These are phyloP conservation scores for Starmera quercuum DNA, from an alignment of 805 yeast species.

Conservation along the genomic window DNA sequence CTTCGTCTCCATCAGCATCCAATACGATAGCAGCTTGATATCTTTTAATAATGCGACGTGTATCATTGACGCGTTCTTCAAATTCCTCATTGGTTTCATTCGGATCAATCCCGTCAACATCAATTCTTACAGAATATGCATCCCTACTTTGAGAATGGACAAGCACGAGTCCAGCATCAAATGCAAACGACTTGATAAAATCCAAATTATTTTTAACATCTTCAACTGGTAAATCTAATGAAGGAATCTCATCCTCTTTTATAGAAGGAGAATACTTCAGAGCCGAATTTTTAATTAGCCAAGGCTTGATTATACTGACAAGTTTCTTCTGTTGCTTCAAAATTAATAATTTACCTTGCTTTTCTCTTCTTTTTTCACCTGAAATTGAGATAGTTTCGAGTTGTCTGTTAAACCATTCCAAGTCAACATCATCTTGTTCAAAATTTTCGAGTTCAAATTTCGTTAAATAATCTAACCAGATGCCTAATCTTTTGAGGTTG, in stretches of 20 bases:
- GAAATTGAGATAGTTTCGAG: constrained; percentile 69
- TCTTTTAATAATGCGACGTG: constrained; percentile 49
- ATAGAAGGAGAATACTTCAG: constrained; percentile 19
- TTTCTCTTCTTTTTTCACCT: constrained; percentile 63
- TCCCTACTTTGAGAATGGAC: constrained; percentile 54
- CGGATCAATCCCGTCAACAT: constrained; percentile 67
- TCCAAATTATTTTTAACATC: constrained; percentile 36
- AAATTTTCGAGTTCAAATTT: constrained; percentile 80
- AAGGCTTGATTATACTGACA: constrained; percentile 47
- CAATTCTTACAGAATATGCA: constrained; percentile 52
- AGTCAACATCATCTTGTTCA: constrained; percentile 75
- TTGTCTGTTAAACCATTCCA: constrained; percentile 86
- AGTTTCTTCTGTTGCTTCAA: constrained; percentile 70
- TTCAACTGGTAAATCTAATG: constrained; percentile 37
- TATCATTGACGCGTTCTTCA: constrained; percentile 39
- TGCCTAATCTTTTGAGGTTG: constrained; percentile 60
- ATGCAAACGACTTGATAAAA: constrained; percentile 56
- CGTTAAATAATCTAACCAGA: constrained; percentile 71
- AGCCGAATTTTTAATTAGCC: constrained; percentile 31
- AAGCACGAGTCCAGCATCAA: constrained; percentile 58
- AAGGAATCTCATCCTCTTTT: constrained; percentile 31
- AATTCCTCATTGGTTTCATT: constrained; percentile 62
- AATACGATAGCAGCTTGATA: constrained; percentile 54
- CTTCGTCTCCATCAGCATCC: constrained; percentile 51
- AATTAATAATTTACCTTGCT: constrained; percentile 56